phyloP scores from a whole-genome alignment of 2,329 filamentous ascomycete species.

The Fusarium albosuccineum region DNA sequence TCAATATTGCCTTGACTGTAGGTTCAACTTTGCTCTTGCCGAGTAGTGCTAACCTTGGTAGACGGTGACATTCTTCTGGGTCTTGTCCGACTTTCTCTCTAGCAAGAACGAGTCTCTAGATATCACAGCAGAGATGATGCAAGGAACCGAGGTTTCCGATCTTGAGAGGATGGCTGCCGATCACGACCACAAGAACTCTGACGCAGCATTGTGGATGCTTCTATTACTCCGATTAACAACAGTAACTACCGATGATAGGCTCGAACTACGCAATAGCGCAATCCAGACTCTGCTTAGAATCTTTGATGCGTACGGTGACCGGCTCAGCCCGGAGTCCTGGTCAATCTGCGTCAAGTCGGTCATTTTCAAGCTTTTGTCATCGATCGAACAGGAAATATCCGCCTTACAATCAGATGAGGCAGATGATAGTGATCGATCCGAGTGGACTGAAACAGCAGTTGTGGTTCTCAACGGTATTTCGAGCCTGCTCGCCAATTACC shows the following conservation, averaged over 20 bases:
- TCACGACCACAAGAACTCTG: slow-evolving; percentile 70
- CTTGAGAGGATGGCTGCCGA: slow-evolving; percentile 70
- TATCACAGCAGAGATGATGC: slow-evolving; percentile 69
- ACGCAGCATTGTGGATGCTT: slow-evolving; percentile 83
- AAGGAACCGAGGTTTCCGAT: slow-evolving; percentile 63
- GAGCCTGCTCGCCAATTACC: slow-evolving; percentile 79
- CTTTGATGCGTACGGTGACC: slow-evolving; percentile 90
- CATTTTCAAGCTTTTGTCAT: slow-evolving; percentile 81
- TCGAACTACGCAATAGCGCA: slow-evolving; percentile 86
- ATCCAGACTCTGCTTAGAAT: slow-evolving; percentile 93
- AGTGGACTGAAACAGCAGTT: slow-evolving; percentile 82
- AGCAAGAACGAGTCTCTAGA: slow-evolving; percentile 69
- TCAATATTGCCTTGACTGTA: slow-evolving; percentile 95
- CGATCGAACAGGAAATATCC: slow-evolving; percentile 71
- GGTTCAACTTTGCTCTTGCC: slow-evolving; percentile 43
- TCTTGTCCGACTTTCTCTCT: slow-evolving; percentile 88
- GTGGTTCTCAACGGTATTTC: slow-evolving; percentile 81
- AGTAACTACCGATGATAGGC: slow-evolving; percentile 77
- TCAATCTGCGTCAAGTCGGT: slow-evolving; percentile 84
- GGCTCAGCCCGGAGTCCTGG: slow-evolving; percentile 83
- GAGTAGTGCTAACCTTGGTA: slow-evolving; percentile 49
- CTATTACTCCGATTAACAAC: slow-evolving; percentile 78
- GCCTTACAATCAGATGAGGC: slow-evolving; percentile 53
- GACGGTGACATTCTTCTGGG: slow-evolving; percentile 97
- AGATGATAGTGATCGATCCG: slow-evolving; percentile 60